Conservation (phyloP, 2,329 filamentous ascomycete species). For the Aspergillus costaricaensis region DNA sequence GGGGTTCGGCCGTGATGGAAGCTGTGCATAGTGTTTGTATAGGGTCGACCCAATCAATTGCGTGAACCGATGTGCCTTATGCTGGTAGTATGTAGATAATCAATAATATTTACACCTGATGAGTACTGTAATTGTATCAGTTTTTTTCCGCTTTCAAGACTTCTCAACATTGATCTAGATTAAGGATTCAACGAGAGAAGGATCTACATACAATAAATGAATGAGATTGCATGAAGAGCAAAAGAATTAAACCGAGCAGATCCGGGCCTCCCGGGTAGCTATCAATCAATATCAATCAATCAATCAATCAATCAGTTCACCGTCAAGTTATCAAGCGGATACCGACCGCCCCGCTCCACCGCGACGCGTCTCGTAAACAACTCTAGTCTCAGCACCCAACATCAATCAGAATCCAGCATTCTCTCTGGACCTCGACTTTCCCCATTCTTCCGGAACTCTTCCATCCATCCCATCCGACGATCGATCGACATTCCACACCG, state of each 20-base stretch:
- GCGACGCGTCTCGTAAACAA: constrained; percentile 6
- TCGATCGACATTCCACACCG: constrained; percentile 18
- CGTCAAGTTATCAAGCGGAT: neutral
- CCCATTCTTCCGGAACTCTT: neutral
- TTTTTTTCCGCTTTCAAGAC: too few relatives aligned
- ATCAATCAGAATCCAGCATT: neutral
- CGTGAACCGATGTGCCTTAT: too few relatives aligned
- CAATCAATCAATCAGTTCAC: too few relatives aligned
- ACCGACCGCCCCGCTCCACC: constrained; percentile 7
- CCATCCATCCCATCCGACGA: neutral
- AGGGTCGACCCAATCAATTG: constrained; percentile 3
- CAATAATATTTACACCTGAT: neutral
- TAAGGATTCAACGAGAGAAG: too few relatives aligned
- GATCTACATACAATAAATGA: too few relatives aligned
- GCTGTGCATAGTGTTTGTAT: constrained; percentile 11
- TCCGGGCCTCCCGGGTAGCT: too few relatives aligned
- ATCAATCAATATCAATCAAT: too few relatives aligned
- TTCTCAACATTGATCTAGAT: too few relatives aligned
- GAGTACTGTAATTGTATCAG: too few relatives aligned
- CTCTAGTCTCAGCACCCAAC: neutral
- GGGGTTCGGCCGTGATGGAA: constrained; percentile 3
- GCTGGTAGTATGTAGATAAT: too few relatives aligned
- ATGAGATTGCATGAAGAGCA: too few relatives aligned
- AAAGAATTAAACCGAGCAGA: neutral
- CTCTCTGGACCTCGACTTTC: neutral